Evolutionary conservation across 495 filamentous ascomycete genomes (phyloP).

Genomic region (Mycothermus thermophilus): DNA sequence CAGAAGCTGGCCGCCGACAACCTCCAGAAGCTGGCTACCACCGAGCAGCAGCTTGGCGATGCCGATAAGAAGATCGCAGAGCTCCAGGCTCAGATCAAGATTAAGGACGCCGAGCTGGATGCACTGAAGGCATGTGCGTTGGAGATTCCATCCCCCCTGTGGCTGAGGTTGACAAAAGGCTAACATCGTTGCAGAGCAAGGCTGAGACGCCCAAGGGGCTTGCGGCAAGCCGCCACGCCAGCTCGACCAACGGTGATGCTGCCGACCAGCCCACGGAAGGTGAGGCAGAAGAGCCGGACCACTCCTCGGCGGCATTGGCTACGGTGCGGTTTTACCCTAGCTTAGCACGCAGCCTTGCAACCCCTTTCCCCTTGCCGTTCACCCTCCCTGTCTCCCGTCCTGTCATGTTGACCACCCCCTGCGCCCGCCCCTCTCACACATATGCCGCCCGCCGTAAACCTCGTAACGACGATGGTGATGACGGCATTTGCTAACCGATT

Average conservation of each 20-base stretch:
- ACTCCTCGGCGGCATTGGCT: slow-evolving; percentile 42
- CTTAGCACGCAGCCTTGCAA: slow-evolving; percentile 15
- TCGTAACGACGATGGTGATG: no score
- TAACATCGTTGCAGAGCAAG: slow-evolving; percentile 15
- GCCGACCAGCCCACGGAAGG: slow-evolving; percentile 8
- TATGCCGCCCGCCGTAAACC: no score
- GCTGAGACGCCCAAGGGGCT: slow-evolving; percentile 25
- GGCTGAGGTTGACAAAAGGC: slow-evolving; percentile 1
- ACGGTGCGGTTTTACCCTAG: slow-evolving; percentile 39
- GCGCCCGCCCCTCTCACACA: no score
- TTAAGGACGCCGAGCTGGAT: slow-evolving; percentile 40
- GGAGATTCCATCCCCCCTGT: no score
- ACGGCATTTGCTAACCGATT: no score
- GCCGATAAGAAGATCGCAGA: slow-evolving; percentile 31
- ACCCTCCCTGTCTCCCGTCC: background rate
- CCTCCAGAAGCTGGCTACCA: slow-evolving; percentile 18
- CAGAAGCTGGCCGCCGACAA: slow-evolving; percentile 25
- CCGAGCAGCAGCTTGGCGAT: slow-evolving; percentile 9
- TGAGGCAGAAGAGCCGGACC: slow-evolving; percentile 33
- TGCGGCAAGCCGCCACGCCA: slow-evolving; percentile 32
- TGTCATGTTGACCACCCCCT: background rate
- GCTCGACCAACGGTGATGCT: slow-evolving; percentile 10
- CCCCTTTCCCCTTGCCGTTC: slow-evolving; percentile 1
- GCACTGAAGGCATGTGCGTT: slow-evolving; percentile 43
- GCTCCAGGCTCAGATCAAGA: slow-evolving; percentile 33